Base-by-base conservation (phyloP, 2,329 filamentous ascomycete species). In the Gnomoniopsis smithogilvyi region DNA sequence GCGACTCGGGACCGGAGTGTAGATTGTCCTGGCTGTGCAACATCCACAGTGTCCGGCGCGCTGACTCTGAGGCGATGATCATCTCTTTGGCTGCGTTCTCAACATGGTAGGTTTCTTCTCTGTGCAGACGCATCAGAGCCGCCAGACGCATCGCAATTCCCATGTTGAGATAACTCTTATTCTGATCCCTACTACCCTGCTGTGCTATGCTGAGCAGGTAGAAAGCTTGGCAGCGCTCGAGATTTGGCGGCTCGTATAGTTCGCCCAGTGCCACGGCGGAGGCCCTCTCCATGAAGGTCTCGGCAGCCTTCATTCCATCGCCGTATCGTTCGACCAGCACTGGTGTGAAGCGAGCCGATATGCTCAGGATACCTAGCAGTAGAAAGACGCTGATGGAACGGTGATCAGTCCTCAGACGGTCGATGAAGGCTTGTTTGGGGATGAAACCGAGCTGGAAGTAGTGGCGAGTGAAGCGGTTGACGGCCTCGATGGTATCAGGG, bases 381-480 rank as follows among this genome's bases (percentile, higher is more conserved):
- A 85, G 73, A 59, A 86, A 86, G 21, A 79, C 73, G 67, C 78
- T 82, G 63, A 82, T 72, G n/a, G 78, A 78, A 15, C 72, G 73
- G 30, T 74, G 73, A 56, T 82, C 75, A 3, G 74, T 74, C 43
- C 71, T 73, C n/a, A 86, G 71, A 7, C 74, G 73, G 24, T 76
- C 70, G 1, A 76, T 72, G 54, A 85, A 84, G 53, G 75, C 70
- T 24, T 79, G 72, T 68, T 82, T 84, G 6, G 79, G 80, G 36
- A 85, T 80, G 65, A 86, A 86, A 24, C 83, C 80, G 7, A 85
- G 76, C 67, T 86, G 83, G 63, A 85, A 84, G 66, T 83, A 86
- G 64, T 83, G 76, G 7, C 72, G 72, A 1, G 77, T 83, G 64
- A 86, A 84, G 46, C 75, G 76, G 59, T 79, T 72, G 60, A 84